Base-by-base conservation (phyloP, 2,329 filamentous ascomycete genomes). In the Lecanicillium sp. region DNA sequence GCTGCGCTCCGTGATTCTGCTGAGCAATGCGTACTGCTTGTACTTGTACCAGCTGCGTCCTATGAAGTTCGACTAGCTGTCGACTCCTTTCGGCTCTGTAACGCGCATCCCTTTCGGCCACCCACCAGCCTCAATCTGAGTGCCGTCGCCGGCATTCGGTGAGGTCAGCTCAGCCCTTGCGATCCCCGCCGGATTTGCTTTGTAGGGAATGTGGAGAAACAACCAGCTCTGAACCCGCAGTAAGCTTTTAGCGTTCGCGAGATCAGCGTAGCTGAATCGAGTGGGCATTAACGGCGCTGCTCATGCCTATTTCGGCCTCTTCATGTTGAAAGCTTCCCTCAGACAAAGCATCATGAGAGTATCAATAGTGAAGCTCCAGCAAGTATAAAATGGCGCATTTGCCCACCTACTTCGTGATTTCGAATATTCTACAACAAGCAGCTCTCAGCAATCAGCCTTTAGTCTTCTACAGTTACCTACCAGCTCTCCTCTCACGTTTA, bases 191-290 rank as follows among this genome's bases (percentile, higher is more conserved):
- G n/a, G n/a, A n/a, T n/a, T n/a, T n/a, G n/a, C n/a, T n/a, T n/a
- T n/a, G n/a, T n/a, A n/a, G 32, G 32, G 8, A 15, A 20, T 35
- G 25, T 27, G 25, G 25, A 31, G 28, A 22, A 29, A 13, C 27
- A 27, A 37, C 15, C 15, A 17, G 15, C 31, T 29, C 8, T 29
- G 27, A 20, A 7, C 18, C 35, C 35, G 35, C 27, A 37, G 31
- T 30, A 37, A 37, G 35, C 35, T 37, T 37, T 37, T 30, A 37
- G 35, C 17, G 17, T 37, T 29, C 13, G 17, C 13, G 19, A 14
- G 35, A 37, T 37, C 35, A 27, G 28, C 35, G 31, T 27, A 37
- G 35, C 35, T 37, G 35, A 37, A 37, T 5, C 15, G 13, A 5
- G 15, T 22, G 7, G 31, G 35, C 27, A 27, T 30, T 17, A 37